These are phyloP conservation scores for Saccharomycopsis babjevae DNA, from an alignment of 805 yeast species.

Conservation along the genomic window DNA sequence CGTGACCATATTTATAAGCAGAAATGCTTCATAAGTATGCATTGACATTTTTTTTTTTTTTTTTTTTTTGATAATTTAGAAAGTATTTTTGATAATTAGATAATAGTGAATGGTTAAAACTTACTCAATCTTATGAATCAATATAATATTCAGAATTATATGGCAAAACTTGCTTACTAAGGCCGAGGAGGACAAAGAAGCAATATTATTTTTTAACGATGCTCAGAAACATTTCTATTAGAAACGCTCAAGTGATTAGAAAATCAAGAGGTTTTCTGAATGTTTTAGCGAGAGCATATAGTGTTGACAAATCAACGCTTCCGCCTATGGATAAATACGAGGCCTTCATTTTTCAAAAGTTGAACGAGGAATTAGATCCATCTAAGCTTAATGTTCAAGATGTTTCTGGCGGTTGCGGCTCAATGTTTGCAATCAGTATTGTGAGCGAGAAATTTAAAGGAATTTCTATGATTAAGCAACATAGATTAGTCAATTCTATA, in stretches of 20 bases:
- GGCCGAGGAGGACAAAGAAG: not conserved
- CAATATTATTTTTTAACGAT: not conserved
- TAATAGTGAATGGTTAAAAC: too few species aligned
- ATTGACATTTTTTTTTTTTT: too few species aligned
- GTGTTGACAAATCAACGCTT: conserved; percentile 11
- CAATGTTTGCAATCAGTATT: conserved; percentile 86
- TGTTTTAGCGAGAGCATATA: conserved; percentile 1
- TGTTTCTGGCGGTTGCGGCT: conserved; percentile 80
- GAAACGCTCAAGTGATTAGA: not conserved
- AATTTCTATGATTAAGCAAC: conserved; percentile 79
- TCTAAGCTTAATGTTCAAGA: conserved; percentile 11
- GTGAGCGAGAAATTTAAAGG: conserved; percentile 71
- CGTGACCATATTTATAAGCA: too few species aligned
- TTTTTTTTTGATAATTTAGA: too few species aligned
- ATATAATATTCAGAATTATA: too few species aligned
- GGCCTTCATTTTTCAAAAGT: conserved; percentile 10
- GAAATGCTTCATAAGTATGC: too few species aligned
- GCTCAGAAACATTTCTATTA: not conserved
- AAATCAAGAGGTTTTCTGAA: not conserved
- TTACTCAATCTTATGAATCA: too few species aligned
- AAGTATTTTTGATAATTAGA: too few species aligned
- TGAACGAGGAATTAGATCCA: conserved; percentile 15
- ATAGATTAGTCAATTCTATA: conserved; percentile 72
- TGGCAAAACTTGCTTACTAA: too few species aligned
- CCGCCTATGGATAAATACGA: conserved; percentile 18